Conservation (phyloP, 2,329 filamentous ascomycete genomes). For the Ustulina deusta region DNA sequence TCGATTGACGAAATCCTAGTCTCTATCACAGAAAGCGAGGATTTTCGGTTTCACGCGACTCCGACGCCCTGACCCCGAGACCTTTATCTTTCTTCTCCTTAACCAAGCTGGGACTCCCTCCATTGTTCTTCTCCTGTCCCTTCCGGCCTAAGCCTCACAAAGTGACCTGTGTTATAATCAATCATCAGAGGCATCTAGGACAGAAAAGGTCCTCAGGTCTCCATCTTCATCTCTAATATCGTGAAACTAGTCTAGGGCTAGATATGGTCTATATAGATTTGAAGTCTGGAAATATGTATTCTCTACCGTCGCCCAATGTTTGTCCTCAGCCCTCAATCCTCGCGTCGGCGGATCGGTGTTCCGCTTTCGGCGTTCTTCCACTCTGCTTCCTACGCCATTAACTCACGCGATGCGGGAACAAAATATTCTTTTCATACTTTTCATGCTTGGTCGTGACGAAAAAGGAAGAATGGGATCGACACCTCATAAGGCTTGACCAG, state of each 20-base stretch:
- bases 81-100: neutral
- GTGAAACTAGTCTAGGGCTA: neutral
- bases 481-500: too few species aligned
- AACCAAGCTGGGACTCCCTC: neutral
- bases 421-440: neutral
- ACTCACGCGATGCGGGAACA: neutral
- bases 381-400: neutral
- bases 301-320: neutral
- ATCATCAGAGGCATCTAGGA: neutral
- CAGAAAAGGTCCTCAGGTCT: too few species aligned
- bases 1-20: neutral
- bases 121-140: neutral
- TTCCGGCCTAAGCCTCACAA: neutral
- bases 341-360: neutral
- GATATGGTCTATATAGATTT: neutral
- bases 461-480: too few species aligned
- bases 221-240: neutral
- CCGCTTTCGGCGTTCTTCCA: neutral
- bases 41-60: too few species aligned
- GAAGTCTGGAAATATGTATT: neutral
- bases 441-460: too few species aligned
- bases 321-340: neutral
- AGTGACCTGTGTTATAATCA: neutral
- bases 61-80: too few species aligned
- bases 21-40: neutral